phyloP scores from a whole-genome alignment of 352 stramenopile species.

The Globisporangium viniferum region DNA sequence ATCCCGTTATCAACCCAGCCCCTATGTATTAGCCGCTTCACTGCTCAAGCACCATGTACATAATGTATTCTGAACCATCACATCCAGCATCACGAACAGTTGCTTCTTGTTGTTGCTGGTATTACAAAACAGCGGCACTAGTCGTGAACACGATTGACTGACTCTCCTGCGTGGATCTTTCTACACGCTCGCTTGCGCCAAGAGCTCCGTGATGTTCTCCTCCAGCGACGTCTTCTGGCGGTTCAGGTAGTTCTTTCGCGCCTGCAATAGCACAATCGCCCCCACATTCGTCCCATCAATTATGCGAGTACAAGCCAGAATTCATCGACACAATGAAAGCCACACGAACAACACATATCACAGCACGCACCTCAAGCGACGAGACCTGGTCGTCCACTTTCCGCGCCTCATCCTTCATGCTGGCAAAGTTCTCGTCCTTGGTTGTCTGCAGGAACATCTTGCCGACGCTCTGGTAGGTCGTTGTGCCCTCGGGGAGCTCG shows the following conservation, averaged over 20 bases:
- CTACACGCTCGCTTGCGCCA: conserved; percentile 61
- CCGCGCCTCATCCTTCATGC: conserved; percentile 54
- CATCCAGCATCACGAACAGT: background rate
- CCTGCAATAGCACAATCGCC: conserved; percentile 16
- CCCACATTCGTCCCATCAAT: background rate
- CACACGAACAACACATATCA: background rate
- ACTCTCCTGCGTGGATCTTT: background rate
- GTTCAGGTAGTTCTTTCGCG: conserved; percentile 77
- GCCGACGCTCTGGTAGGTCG: conserved; percentile 73
- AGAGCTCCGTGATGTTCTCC: conserved; percentile 81
- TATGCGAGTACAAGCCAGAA: background rate
- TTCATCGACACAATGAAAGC: background rate
- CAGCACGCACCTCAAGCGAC: conserved; percentile 54
- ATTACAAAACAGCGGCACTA: background rate
- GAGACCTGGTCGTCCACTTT: conserved; percentile 65
- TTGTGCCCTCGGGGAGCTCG: conserved; percentile 55
- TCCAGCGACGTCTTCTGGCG: conserved; percentile 78
- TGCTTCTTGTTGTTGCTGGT: conserved; percentile 7
- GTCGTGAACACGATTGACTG: background rate
- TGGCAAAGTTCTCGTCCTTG: conserved; percentile 45
- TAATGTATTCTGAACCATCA: conserved; percentile 22
- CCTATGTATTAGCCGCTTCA: background rate
- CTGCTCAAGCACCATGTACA: background rate
- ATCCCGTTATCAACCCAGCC: background rate
- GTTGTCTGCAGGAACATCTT: conserved; percentile 83